phyloP scores from a whole-genome alignment of 106 monocot genomes.

The Dactylorhiza incarnata region DNA sequence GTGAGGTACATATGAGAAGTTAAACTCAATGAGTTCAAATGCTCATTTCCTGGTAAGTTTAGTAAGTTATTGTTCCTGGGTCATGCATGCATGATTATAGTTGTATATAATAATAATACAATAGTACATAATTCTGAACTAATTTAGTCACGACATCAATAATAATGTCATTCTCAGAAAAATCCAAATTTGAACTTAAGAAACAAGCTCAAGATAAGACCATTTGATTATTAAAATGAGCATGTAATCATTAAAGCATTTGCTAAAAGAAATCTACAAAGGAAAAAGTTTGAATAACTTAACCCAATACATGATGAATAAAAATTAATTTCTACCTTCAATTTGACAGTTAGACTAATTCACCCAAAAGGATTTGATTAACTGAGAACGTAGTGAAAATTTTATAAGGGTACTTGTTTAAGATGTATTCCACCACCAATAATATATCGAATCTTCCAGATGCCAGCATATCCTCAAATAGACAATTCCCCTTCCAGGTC shows the following conservation, averaged over 20 bases:
- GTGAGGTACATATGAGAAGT: too few species aligned
- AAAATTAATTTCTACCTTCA: not conserved
- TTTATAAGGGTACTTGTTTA: not conserved
- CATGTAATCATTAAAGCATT: not conserved
- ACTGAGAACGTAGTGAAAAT: not conserved
- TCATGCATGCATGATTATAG: not conserved
- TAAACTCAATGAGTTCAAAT: too few species aligned
- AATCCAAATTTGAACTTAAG: not conserved
- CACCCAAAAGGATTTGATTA: not conserved
- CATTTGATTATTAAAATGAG: not conserved
- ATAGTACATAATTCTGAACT: not conserved
- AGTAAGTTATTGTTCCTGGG: not conserved
- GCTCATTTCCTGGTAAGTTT: not conserved
- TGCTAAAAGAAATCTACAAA: not conserved
- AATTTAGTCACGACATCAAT: not conserved
- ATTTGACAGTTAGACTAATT: not conserved
- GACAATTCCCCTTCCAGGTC: conserved; percentile 63
- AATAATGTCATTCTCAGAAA: not conserved
- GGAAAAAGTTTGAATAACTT: not conserved
- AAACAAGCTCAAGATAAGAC: not conserved
- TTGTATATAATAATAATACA: not conserved
- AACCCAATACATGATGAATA: not conserved
- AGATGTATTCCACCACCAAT: not conserved
- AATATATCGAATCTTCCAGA: conserved; percentile 63
- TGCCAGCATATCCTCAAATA: conserved; percentile 67